Conservation (phyloP, 2,329 filamentous ascomycete genomes). For the Albophoma yamanashiensis region DNA sequence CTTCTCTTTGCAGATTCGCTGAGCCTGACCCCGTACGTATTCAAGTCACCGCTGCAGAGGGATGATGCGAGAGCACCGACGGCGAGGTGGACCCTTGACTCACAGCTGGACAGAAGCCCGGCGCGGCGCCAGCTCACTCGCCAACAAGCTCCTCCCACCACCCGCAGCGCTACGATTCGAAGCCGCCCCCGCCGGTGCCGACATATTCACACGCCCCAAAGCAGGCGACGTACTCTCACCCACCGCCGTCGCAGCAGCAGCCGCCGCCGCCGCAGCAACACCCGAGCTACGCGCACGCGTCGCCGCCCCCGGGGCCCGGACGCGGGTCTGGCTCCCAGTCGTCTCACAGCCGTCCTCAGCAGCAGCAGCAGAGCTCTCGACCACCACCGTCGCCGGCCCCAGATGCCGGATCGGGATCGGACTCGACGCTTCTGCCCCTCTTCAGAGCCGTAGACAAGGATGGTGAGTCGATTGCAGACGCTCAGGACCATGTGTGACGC, state of each 20-base stretch:
- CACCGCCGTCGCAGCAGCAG: constrained; percentile 10
- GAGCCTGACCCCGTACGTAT: constrained; percentile 58
- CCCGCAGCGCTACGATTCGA: constrained; percentile 34
- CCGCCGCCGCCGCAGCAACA: constrained; percentile 5
- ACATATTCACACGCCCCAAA: constrained; percentile 1
- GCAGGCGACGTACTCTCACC: constrained; percentile 12
- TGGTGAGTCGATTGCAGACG: constrained; percentile 34
- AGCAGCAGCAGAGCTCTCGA: constrained; percentile 30
- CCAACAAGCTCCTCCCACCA: constrained; percentile 6
- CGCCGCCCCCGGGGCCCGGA: constrained; percentile 32
- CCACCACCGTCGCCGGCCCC: constrained; percentile 56
- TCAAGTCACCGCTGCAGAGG: neutral
- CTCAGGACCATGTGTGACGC: neutral
- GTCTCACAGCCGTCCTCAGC: neutral
- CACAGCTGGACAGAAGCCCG: constrained; percentile 22
- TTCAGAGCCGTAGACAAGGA: constrained; percentile 89
- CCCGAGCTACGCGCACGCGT: constrained; percentile 35
- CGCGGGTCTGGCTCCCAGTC: neutral
- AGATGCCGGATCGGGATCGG: constrained; percentile 38
- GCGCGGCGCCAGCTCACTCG: constrained; percentile 11
- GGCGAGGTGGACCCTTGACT: neutral
- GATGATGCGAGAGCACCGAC: neutral
- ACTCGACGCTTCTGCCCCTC: constrained; percentile 69
- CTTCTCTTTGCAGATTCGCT: constrained; percentile 44
- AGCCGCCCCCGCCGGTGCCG: constrained; percentile 27